Conservation (phyloP, 495 filamentous ascomycete species). For the Penicillium cosmopolitanum region DNA sequence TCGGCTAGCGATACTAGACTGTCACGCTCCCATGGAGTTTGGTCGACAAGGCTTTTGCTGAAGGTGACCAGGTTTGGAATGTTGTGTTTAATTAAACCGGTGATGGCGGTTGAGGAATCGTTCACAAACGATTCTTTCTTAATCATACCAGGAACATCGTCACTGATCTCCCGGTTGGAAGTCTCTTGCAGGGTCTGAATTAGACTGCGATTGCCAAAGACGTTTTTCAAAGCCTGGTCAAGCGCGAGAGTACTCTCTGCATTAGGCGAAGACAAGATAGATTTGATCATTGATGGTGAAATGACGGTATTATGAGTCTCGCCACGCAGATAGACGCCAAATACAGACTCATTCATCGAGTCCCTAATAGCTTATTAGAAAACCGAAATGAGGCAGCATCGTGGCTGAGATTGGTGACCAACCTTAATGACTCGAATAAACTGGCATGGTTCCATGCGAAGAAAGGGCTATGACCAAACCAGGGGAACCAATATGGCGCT, state of each 20-base stretch:
- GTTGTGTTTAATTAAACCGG: conserved; percentile 43
- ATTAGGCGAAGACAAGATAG: conserved; percentile 42
- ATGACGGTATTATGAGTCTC: conserved; percentile 53
- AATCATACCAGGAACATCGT: conserved; percentile 41
- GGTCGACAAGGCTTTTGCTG: conserved; percentile 60
- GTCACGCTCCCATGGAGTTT: conserved; percentile 62
- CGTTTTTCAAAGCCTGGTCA: conserved; percentile 47
- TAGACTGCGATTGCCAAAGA: conserved; percentile 52
- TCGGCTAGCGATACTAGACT: conserved; percentile 41
- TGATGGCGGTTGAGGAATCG: conserved; percentile 38
- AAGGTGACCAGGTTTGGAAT: conserved; percentile 60
- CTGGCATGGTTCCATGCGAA: conserved; percentile 49
- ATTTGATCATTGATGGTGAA: conserved; percentile 52
- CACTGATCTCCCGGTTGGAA: conserved; percentile 38
- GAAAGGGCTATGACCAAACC: conserved; percentile 55
- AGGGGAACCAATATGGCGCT: conserved; percentile 63
- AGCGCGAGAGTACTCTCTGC: conserved; percentile 37
- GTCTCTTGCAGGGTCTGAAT: conserved; percentile 37
- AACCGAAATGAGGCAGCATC: neutral
- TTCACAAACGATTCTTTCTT: conserved; percentile 48
- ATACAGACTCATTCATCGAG: conserved; percentile 49
- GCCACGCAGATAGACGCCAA: conserved; percentile 55
- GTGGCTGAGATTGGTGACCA: neutral
- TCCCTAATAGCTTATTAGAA: conserved; percentile 33
- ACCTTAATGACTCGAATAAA: conserved; percentile 36